A percentile compares a stretch with the other conserved stretches of the same genome.
Conservation (phyloP, 495 filamentous ascomycete species). For the Hypoxylon trugodes region DNA sequence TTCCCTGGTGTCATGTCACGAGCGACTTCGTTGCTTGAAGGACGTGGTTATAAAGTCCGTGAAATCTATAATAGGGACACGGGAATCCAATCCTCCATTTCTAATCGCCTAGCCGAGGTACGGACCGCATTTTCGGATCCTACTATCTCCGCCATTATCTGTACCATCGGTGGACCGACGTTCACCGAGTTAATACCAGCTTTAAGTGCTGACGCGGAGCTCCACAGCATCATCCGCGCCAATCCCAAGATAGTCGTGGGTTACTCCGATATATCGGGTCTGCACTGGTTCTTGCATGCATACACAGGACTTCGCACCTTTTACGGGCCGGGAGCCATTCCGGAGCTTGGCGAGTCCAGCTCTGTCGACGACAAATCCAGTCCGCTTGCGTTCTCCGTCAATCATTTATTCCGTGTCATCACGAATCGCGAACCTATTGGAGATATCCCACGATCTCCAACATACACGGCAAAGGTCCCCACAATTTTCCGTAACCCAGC, state of each 20-base stretch:
- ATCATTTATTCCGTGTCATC: conserved; percentile 26
- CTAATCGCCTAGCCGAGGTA: conserved; percentile 36
- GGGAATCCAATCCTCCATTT: conserved; percentile 30
- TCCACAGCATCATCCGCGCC: conserved; percentile 35
- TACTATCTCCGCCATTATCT: conserved; percentile 40
- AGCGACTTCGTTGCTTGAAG: conserved; percentile 30
- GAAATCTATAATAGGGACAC: conserved; percentile 30
- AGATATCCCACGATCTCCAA: conserved; percentile 22
- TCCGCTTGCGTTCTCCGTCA: conserved; percentile 25
- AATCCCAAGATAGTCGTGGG: conserved; percentile 50
- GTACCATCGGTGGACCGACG: conserved; percentile 42
- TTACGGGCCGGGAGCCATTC: conserved; percentile 45
- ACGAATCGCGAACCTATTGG: conserved; percentile 19
- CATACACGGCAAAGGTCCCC: conserved; percentile 5
- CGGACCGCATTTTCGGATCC: conserved; percentile 40
- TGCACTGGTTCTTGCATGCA: conserved; percentile 46
- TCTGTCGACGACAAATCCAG: conserved; percentile 23
- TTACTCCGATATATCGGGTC: conserved; percentile 48
- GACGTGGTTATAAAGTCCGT: conserved; percentile 31
- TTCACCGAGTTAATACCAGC: conserved; percentile 43
- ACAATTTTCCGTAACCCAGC: neutral
- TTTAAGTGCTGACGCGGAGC: conserved; percentile 38
- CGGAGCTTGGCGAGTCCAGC: conserved; percentile 40
- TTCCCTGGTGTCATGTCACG: conserved; percentile 29
- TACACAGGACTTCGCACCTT: conserved; percentile 48